These are phyloP conservation scores for Prunus padus DNA, from an alignment of 306 rosid genomes.

Conservation along the genomic window DNA sequence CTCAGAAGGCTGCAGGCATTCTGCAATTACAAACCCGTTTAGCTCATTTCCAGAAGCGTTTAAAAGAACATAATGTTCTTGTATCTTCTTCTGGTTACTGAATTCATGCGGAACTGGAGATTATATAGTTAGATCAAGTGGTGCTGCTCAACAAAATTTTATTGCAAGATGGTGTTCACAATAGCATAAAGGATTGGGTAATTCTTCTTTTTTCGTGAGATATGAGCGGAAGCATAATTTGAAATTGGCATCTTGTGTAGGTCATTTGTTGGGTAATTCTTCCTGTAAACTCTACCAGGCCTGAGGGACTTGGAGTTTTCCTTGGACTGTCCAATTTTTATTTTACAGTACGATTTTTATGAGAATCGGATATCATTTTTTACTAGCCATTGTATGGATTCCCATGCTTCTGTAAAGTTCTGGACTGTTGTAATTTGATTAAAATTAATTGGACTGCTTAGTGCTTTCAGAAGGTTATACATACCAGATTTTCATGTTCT, in stretches of 20 bases:
- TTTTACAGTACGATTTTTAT: conserved; percentile 1
- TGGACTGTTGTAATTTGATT: conserved; percentile 34
- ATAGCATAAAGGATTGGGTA: not conserved
- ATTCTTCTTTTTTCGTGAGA: not conserved
- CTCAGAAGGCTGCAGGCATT: conserved; percentile 97
- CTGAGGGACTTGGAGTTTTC: conserved; percentile 25
- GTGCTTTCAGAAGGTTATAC: not conserved
- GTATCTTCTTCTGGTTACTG: conserved; percentile 71
- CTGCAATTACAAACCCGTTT: conserved; percentile 84
- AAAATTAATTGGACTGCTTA: conserved; percentile 6
- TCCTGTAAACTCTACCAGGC: conserved; percentile 21
- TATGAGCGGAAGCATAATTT: conserved; percentile 16
- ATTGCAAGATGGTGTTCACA: conserved; percentile 14
- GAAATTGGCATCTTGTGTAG: conserved; percentile 17
- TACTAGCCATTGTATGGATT: conserved; percentile 33
- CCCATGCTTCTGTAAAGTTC: conserved; percentile 50
- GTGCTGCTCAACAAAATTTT: conserved; percentile 18
- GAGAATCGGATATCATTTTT: conserved; percentile 9
- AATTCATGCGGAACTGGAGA: conserved; percentile 27
- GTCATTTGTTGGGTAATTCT: conserved; percentile 33
- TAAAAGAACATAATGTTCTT: conserved; percentile 88
- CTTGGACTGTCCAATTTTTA: conserved; percentile 29
- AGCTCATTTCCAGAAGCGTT: conserved; percentile 88
- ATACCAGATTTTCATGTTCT: not conserved
- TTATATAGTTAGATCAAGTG: conserved; percentile 18